These are phyloP conservation scores for Paxillus rubicundulus DNA, from an alignment of 768 basidiomycete species.

Conservation along the genomic window DNA sequence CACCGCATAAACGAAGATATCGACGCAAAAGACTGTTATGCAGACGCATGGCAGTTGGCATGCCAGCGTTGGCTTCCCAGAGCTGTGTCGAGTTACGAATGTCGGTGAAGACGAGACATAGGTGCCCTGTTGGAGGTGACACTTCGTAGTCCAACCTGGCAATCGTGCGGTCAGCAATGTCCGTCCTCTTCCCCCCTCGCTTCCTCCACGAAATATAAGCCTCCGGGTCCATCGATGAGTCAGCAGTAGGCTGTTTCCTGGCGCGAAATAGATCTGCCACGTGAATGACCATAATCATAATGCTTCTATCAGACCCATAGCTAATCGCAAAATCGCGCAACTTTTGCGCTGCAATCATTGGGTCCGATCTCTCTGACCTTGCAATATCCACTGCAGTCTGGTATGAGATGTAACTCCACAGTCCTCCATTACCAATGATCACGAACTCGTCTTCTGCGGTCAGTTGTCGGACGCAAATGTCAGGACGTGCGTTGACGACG, in stretches of 20 bases:
- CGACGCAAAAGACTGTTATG: slow-evolving; percentile 88
- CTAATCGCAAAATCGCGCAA: slow-evolving; percentile 94
- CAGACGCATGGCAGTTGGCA: slow-evolving; percentile 88
- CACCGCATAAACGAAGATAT: slow-evolving; percentile 84
- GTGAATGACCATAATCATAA: slow-evolving; percentile 97
- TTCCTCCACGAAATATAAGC: slow-evolving; percentile 27
- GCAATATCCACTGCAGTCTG: slow-evolving; percentile 98
- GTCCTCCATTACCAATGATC: slow-evolving; percentile 87
- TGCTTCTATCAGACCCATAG: slow-evolving; percentile 89
- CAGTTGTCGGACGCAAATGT: slow-evolving; percentile 66
- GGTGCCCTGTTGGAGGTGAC: slow-evolving; percentile 77
- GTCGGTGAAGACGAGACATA: slow-evolving; percentile 96
- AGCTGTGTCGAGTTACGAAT: slow-evolving; percentile 95
- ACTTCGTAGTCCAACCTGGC: slow-evolving; percentile 74
- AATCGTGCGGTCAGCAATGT: slow-evolving; percentile 55
- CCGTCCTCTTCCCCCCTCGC: slow-evolving; percentile 42
- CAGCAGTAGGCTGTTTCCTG: slow-evolving; percentile 39
- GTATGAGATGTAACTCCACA: slow-evolving; percentile 93
- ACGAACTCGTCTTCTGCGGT: slow-evolving; percentile 91
- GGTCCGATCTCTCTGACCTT: slow-evolving; percentile 61
- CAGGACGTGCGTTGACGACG: slow-evolving; percentile 85
- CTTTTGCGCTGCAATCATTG: slow-evolving; percentile 94
- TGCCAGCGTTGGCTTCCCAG: slow-evolving; percentile 95
- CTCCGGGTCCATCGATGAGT: slow-evolving; percentile 39
- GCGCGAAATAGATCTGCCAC: slow-evolving; percentile 74